Evolutionary conservation across 2,329 filamentous ascomycete species (phyloP).

Genomic region (Pyrenochaeta sp.): DNA sequence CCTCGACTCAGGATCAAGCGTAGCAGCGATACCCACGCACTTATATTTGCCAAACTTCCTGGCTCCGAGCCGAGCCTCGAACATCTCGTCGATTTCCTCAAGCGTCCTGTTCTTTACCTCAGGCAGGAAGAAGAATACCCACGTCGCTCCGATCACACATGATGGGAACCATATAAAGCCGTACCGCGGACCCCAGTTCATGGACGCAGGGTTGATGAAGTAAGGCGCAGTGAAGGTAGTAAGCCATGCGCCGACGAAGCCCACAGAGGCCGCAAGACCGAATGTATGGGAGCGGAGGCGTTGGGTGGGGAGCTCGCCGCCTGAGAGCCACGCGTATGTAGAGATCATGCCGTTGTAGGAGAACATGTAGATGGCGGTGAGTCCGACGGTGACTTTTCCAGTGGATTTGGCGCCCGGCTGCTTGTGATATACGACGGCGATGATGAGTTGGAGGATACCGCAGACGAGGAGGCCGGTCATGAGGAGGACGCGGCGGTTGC

Average conservation of each 20-base stretch:
- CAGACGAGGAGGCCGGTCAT: constrained; percentile 61
- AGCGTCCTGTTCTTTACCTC: constrained; percentile 63
- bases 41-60: constrained; percentile 55
- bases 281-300: constrained; percentile 66
- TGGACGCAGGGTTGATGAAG: constrained; percentile 64
- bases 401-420: constrained; percentile 46
- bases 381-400: constrained; percentile 61
- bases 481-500: constrained; percentile 63
- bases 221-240: constrained; percentile 67
- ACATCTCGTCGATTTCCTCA: constrained; percentile 66
- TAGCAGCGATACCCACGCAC: constrained; percentile 30
- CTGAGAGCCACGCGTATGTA: constrained; percentile 66
- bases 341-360: constrained; percentile 64
- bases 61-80: constrained; percentile 52
- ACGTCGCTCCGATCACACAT: constrained; percentile 41
- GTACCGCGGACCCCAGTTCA: constrained; percentile 67
- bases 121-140: constrained; percentile 58
- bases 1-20: constrained; percentile 20
- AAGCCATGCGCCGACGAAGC: constrained; percentile 64
- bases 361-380: constrained; percentile 64
- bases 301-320: constrained; percentile 66
- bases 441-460: constrained; percentile 63
- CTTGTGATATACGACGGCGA: constrained; percentile 62
- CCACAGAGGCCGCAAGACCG: constrained; percentile 61
- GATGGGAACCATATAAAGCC: constrained; percentile 63